Base-by-base conservation (phyloP, 2,329 filamentous ascomycete species). In the Aureobasidium sp. region DNA sequence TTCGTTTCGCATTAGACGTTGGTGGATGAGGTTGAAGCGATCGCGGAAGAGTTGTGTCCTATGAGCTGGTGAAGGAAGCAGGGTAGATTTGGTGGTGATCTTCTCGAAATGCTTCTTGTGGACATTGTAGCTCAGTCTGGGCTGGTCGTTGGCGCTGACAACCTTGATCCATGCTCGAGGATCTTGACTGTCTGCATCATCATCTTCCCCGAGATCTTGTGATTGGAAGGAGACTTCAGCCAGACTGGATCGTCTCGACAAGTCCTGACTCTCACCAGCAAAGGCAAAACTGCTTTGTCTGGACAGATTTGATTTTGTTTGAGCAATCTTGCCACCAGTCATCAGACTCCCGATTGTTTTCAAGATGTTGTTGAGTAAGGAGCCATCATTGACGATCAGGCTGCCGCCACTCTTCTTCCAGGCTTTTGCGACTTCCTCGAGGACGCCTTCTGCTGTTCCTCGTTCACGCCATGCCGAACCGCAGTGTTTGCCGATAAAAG, bases 391-490 rank as follows among this genome's bases (percentile, higher is more conserved):
- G 3, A 99, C 89, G 66, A 99, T 96, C 59, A 96, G 89, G 27
- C 90, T 90, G 1, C 91, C 91, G 71, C 90, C 91, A 63, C 88
- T 82, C 67, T 87, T 90, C 78, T 97, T 97, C 95, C 94, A 99
- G 67, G 84, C 84, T 73, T 89, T 88, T 1, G 94, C 92, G 8
- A 92, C 85, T 74, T 97, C 94, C 69, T 99, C 94, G 39, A 99
- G 77, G 13, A 97, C 90, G 66, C 87, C 88, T 74, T 99, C 95
- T 3, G 92, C 94, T 36, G 97, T 79, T 0, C 95, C 93, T 72
- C 96, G 91, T 77, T 97, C 92, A 68, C 93, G 85, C 94, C 94
- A 99, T 86, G 87, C 91, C 62, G 92, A 92, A 36, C 94, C 94
- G 73, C 94, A 99, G 74, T 96, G 89, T 67, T 90, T 87, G 11